Base-by-base conservation (phyloP, 345 rosid genomes). In the Aquilaria sinensis region DNA sequence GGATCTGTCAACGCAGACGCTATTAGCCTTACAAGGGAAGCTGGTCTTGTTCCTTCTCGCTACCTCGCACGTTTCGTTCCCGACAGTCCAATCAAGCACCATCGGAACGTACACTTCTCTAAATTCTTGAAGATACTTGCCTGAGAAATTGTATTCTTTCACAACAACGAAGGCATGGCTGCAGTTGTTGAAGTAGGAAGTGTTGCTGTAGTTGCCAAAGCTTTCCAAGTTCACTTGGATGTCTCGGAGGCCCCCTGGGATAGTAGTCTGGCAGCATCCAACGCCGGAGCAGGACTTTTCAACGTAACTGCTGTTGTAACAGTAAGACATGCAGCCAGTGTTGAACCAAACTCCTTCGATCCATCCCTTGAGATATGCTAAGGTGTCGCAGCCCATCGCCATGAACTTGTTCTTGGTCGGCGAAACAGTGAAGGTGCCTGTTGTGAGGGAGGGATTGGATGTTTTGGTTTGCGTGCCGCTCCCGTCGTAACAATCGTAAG, bases 141-240 rank as follows among this genome's bases (percentile, higher is more conserved):
- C 1, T 6, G 5, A 4, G 52, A 73, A 73, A 15, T 7, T 12
- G 51, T 14, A 59, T 3, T 68, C 57, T 5, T 37, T 37, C 33
- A 47, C 67, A 12, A 62, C 77, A 53, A 73, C 49, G 33, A 73
- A 73, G 13, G 72, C 72, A 60, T 64, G 64, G 60, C 77, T 61
- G 70, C 77, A 73, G 4, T 47, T 65, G 47, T 73, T 73, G 62
- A 73, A 73, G 29, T 37, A 66, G 3, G 10, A 11, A 1, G 67
- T 14, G 6, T 32, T 5, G 1, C 0, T 0, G 32, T 73, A 70
- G 54, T 56, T 51, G 6, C n/a, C 1, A 57, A 14, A 64, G 66
- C 73, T 73, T 2, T 9, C 0, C 43, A 37, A 2, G 0, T 37
- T 6, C 8, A 37, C 4, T 9, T 37, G 3, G 1, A 9, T 9